These are phyloP conservation scores for Selenicereus undatus DNA, from an alignment of 148 eudicot genomes.

Conservation along the genomic window DNA sequence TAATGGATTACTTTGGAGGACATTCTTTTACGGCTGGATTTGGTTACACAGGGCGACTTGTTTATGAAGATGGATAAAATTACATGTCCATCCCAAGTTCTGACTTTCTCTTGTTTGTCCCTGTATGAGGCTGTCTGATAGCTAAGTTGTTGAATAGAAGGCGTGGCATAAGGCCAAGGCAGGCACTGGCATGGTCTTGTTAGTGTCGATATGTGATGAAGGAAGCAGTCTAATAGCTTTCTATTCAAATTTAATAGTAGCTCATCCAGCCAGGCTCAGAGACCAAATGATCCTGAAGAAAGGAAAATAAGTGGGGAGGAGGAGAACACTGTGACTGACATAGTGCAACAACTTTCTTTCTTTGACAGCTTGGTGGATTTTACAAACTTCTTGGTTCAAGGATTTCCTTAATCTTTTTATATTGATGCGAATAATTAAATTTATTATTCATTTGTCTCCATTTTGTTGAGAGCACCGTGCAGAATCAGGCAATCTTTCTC, in stretches of 20 bases:
- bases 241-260: not conserved
- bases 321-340: too few relatives aligned
- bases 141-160: not conserved
- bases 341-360: too few relatives aligned
- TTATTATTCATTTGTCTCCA: too few relatives aligned
- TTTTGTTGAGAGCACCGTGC: too few relatives aligned
- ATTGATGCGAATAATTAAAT: too few relatives aligned
- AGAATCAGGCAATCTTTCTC: too few relatives aligned
- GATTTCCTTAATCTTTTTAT: too few relatives aligned
- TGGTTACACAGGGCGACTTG: constrained; percentile 1
- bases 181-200: not conserved
- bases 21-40: constrained; percentile 1
- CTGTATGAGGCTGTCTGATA: not conserved
- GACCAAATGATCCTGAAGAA: too few relatives aligned
- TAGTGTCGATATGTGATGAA: not conserved
- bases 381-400: too few relatives aligned
- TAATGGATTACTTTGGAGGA: constrained; percentile 16
- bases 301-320: too few relatives aligned
- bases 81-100: not conserved
- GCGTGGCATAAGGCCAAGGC: not conserved
- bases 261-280: too few relatives aligned
- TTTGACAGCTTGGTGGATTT: too few relatives aligned
- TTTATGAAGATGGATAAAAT: constrained; percentile 3
- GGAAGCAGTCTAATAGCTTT: not conserved
- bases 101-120: not conserved